Percentiles rank a stretch among this genome's conserved stretches.
phyloP scores from a whole-genome alignment of 129 eudicot genomes.

The Ambrosia artemisiifolia region DNA sequence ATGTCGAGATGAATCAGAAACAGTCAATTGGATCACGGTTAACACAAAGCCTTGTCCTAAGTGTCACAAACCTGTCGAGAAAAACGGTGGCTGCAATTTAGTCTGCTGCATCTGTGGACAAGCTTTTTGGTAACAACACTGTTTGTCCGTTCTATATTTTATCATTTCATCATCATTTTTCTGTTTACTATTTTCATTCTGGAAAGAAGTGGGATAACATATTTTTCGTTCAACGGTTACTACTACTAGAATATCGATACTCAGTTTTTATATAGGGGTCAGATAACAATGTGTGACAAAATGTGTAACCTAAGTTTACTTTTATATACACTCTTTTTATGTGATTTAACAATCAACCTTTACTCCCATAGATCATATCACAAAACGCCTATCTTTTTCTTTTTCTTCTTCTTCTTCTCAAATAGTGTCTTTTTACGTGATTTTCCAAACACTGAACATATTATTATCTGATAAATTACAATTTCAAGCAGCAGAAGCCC shows the following conservation, averaged over 20 bases:
- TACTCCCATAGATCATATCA: neutral
- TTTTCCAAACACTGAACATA: neutral
- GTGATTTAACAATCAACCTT: neutral
- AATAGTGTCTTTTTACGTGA: neutral
- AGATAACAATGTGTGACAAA: neutral
- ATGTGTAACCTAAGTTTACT: neutral
- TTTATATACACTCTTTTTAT: neutral
- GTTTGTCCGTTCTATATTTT: neutral
- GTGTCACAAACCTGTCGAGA: constrained; percentile 97
- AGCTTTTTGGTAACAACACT: constrained; percentile 71
- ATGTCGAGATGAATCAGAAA: constrained; percentile 90
- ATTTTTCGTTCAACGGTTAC: neutral
- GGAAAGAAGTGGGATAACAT: neutral
- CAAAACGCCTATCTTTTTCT: neutral
- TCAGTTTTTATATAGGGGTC: neutral
- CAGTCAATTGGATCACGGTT: constrained; percentile 93
- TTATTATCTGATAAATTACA: neutral
- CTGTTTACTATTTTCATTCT: too few relatives aligned
- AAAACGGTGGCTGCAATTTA: constrained; percentile 93
- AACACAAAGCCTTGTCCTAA: constrained; percentile 96
- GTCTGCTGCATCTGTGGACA: constrained; percentile 96
- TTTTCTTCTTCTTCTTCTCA: neutral
- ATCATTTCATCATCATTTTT: too few relatives aligned
- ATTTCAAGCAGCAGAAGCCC: neutral
- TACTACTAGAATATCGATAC: neutral